Percentiles rank a stretch among this genome's conserved stretches.
phyloP scores from a whole-genome alignment of 2,329 filamentous ascomycete genomes.

The Colletotrichum gigasporum region DNA sequence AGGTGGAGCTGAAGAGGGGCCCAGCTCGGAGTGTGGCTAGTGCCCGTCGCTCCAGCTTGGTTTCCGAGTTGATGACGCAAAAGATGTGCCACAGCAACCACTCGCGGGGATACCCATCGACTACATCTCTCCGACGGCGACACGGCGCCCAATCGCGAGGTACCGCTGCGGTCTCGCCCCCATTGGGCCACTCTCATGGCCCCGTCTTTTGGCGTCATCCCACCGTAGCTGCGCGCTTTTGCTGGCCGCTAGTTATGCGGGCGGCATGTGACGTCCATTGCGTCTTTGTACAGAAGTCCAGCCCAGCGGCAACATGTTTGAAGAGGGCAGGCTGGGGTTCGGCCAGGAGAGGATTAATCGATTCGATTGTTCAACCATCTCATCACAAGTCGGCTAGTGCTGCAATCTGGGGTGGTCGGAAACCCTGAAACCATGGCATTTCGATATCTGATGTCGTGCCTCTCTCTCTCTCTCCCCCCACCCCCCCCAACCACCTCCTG shows the following conservation, averaged over 20 bases:
- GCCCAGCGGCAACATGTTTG: background rate
- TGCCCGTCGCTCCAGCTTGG: slow-evolving; percentile 26
- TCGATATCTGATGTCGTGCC: background rate
- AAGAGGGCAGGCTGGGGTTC: background rate
- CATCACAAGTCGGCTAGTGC: slow-evolving; percentile 4
- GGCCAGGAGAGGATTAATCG: background rate
- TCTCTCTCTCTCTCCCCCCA: background rate
- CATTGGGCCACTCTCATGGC: background rate
- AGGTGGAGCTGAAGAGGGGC: background rate
- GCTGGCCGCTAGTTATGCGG: slow-evolving; percentile 22
- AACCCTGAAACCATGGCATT: slow-evolving; percentile 23
- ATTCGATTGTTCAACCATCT: slow-evolving; percentile 13
- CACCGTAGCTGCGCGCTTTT: slow-evolving; percentile 14
- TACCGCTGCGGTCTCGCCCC: slow-evolving; percentile 5
- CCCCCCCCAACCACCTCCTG: background rate
- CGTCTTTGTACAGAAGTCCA: background rate
- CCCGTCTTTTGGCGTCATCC: slow-evolving; percentile 31
- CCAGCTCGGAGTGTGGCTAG: slow-evolving; percentile 32
- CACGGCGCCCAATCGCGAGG: slow-evolving; percentile 12
- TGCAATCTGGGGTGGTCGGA: background rate
- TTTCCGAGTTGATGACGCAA: slow-evolving; percentile 34
- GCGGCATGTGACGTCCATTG: slow-evolving; percentile 25
- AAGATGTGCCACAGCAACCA: slow-evolving; percentile 34
- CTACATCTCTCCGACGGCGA: background rate
- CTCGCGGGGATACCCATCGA: slow-evolving; percentile 19